Conservation (phyloP, 345 rosid genomes). For the Erodium maritimum region DNA sequence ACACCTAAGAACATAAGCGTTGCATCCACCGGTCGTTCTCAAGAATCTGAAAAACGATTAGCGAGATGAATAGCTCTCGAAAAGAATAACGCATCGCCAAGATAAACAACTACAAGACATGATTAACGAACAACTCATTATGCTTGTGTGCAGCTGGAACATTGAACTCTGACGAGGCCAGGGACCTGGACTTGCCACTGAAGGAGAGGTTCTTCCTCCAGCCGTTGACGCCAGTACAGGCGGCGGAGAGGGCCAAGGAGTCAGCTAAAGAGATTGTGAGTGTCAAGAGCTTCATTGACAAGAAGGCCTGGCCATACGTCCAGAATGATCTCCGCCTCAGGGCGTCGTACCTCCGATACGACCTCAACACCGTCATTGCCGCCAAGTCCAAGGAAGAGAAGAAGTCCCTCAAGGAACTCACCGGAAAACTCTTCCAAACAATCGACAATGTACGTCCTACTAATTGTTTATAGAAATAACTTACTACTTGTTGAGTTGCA, state of each 20-base stretch:
- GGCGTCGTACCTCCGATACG: slow-evolving; percentile 71
- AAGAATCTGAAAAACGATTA: too few relatives aligned
- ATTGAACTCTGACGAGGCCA: slow-evolving; percentile 67
- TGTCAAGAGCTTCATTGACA: slow-evolving; percentile 67
- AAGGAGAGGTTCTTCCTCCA: slow-evolving; percentile 68
- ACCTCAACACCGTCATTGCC: slow-evolving; percentile 72
- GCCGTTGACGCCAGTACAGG: slow-evolving; percentile 50
- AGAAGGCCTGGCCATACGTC: slow-evolving; percentile 90
- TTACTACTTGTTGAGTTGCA: too few relatives aligned
- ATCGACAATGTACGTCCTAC: slow-evolving; percentile 47
- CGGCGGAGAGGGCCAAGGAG: slow-evolving; percentile 70
- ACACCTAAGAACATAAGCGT: too few relatives aligned
- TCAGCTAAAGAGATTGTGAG: slow-evolving; percentile 70
- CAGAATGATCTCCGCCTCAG: slow-evolving; percentile 69
- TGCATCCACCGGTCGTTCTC: too few relatives aligned
- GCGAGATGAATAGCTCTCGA: too few relatives aligned
- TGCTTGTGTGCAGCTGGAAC: slow-evolving; percentile 93
- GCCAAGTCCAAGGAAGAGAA: slow-evolving; percentile 69
- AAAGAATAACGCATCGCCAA: too few relatives aligned
- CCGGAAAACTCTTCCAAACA: slow-evolving; percentile 57
- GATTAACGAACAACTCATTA: too few relatives aligned
- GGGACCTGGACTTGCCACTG: slow-evolving; percentile 45
- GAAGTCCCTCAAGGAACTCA: slow-evolving; percentile 55
- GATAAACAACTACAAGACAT: too few relatives aligned
- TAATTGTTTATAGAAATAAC: too few relatives aligned